Evolutionary conservation across 345 rosid genomes (phyloP).

Genomic region (Eucalyptus victrix): DNA sequence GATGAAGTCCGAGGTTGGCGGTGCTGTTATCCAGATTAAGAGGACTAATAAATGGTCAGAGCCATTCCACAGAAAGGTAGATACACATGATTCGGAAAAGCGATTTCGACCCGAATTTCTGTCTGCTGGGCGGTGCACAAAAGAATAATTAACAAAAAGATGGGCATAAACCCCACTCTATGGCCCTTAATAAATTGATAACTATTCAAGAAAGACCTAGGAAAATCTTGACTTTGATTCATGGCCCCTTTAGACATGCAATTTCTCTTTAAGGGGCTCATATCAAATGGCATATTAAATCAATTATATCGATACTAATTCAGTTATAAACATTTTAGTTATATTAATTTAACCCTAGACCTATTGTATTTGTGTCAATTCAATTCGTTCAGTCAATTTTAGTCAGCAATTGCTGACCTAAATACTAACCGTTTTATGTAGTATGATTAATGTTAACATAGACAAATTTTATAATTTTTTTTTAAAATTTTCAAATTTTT

Average conservation of each 20-base stretch:
- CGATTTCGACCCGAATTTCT: neutral
- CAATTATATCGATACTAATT: too few species aligned
- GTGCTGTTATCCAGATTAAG: neutral
- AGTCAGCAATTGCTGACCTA: rapidly evolving
- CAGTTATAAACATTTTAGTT: rapidly evolving
- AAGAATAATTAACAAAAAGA: neutral
- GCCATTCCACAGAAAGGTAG: neutral
- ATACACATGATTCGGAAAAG: neutral
- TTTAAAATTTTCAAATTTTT: rapidly evolving
- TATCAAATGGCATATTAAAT: neutral
- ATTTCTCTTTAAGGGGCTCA: neutral
- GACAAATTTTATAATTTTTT: too few species aligned
- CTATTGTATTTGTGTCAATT: rapidly evolving
- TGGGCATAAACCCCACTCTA: neutral
- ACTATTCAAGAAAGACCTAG: neutral
- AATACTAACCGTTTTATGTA: rapidly evolving
- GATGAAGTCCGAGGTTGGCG: neutral
- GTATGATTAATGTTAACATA: rapidly evolving
- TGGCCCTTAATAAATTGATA: neutral
- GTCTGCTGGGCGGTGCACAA: neutral
- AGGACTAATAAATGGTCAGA: neutral
- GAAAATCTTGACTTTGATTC: neutral
- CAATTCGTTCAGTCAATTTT: too few species aligned
- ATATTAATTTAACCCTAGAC: rapidly evolving
- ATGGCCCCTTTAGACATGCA: neutral